Evolutionary conservation across 2,329 filamentous ascomycete species (phyloP).

Genomic region (Lecanicillium sp.): DNA sequence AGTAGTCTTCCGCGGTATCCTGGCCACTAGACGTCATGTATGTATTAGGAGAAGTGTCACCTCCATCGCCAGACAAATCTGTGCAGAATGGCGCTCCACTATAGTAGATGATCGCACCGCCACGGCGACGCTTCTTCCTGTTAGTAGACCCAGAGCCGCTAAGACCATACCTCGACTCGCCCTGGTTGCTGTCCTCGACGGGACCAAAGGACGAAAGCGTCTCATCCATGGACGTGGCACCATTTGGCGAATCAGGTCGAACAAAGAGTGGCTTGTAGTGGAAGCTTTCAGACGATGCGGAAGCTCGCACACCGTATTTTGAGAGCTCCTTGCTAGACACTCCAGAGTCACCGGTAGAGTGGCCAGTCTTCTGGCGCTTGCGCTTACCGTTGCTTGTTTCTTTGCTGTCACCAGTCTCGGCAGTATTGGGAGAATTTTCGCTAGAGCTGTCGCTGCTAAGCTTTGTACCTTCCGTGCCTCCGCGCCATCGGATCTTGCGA

Average conservation of each 20-base stretch:
- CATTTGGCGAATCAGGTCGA: constrained; percentile 38
- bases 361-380: constrained; percentile 37
- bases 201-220: constrained; percentile 39
- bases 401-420: constrained; percentile 41
- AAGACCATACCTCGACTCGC: constrained; percentile 36
- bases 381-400: constrained; percentile 32
- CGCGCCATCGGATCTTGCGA: constrained; percentile 72
- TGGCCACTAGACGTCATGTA: constrained; percentile 39
- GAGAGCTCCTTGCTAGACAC: constrained; percentile 28
- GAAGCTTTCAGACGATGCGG: constrained; percentile 38
- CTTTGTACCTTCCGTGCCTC: constrained; percentile 55
- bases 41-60: constrained; percentile 37
- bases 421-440: constrained; percentile 37
- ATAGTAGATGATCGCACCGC: constrained; percentile 78
- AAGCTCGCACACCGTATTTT: constrained; percentile 30
- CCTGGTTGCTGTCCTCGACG: constrained; percentile 39
- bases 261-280: constrained; percentile 58
- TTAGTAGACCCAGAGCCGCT: constrained; percentile 40
- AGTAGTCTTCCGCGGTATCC: constrained; percentile 17
- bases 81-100: constrained; percentile 72
- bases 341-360: constrained; percentile 25
- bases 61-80: constrained; percentile 63
- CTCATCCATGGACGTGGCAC: constrained; percentile 38
- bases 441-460: constrained; percentile 56
- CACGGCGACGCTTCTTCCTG: constrained; percentile 46